Conservation (phyloP, 2,329 filamentous ascomycete genomes). For the Arthrobotrys musiformis region DNA sequence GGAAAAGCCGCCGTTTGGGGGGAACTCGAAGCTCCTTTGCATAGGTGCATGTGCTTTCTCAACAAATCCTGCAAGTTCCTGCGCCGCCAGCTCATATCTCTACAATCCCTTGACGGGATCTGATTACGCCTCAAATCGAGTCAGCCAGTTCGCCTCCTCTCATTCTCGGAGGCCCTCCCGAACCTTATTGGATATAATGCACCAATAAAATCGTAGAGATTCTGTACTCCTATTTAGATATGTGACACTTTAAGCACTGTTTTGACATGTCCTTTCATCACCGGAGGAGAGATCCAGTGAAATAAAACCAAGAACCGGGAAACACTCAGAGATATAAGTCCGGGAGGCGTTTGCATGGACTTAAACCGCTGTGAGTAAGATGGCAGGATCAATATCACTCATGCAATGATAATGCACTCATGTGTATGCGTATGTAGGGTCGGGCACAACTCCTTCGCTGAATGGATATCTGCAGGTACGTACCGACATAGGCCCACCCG, state of each 20-base stretch:
- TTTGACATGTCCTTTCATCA: constrained; percentile 8
- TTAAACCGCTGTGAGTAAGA: constrained; percentile 14
- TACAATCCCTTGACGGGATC: constrained; percentile 14
- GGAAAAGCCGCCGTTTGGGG: constrained; percentile 26
- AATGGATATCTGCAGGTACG: constrained; percentile 3
- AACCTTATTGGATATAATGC: constrained; percentile 24
- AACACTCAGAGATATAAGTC: constrained; percentile 33
- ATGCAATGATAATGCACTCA: constrained; percentile 35
- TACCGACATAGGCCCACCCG: neutral
- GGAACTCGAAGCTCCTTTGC: constrained; percentile 16
- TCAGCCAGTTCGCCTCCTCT: constrained; percentile 40
- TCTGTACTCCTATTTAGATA: constrained; percentile 31
- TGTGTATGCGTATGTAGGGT: neutral
- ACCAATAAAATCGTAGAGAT: constrained; percentile 34
- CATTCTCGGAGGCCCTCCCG: constrained; percentile 30
- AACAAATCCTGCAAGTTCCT: constrained; percentile 50
- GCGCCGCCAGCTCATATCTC: constrained; percentile 50
- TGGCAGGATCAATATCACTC: constrained; percentile 25
- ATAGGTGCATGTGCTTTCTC: constrained; percentile 9
- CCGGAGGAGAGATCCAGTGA: constrained; percentile 11
- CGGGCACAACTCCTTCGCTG: constrained; percentile 8
- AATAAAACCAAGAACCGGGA: constrained; percentile 41
- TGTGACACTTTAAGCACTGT: constrained; percentile 37
- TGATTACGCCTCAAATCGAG: constrained; percentile 40
- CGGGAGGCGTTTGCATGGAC: constrained; percentile 25